Percentiles rank a stretch among this genome's conserved stretches.
phyloP scores from a whole-genome alignment of 192 early-diverging fungal species.

The Umbelopsis ramanniana region DNA sequence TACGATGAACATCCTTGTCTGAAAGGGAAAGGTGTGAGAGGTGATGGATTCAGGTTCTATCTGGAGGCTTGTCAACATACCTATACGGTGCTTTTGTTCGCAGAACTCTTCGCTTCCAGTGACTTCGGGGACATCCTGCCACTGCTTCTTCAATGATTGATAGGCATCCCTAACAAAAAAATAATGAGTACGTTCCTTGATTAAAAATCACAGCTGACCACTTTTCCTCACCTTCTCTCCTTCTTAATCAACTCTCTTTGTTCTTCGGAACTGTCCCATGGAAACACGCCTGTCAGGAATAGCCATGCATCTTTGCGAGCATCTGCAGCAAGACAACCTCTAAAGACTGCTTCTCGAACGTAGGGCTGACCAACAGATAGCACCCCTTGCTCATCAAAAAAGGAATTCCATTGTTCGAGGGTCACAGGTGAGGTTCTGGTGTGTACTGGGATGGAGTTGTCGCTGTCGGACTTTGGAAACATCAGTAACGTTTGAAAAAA shows the following conservation, averaged over 20 bases:
- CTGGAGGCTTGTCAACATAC: slow-evolving; percentile 21
- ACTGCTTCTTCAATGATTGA: slow-evolving; percentile 63
- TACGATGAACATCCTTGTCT: slow-evolving; percentile 97
- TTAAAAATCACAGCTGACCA: too few species aligned
- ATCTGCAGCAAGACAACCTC: slow-evolving; percentile 80
- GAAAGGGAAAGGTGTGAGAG: neutral
- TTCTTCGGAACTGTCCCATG: slow-evolving; percentile 78
- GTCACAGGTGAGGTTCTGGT: slow-evolving; percentile 57
- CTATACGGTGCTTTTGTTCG: slow-evolving; percentile 75
- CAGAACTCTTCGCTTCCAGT: slow-evolving; percentile 60
- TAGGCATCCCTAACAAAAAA: slow-evolving; percentile 59
- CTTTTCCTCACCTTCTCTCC: slow-evolving; percentile 47
- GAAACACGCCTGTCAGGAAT: slow-evolving; percentile 83
- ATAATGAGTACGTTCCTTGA: neutral
- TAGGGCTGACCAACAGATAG: slow-evolving; percentile 53
- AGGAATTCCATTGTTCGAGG: slow-evolving; percentile 71
- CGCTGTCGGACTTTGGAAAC: slow-evolving; percentile 45
- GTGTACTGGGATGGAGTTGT: slow-evolving; percentile 50
- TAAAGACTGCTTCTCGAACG: slow-evolving; percentile 65
- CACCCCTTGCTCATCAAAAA: slow-evolving; percentile 63
- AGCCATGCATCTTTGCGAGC: slow-evolving; percentile 88
- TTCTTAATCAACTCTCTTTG: slow-evolving; percentile 65
- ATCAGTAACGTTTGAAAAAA: neutral
- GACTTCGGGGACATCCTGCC: slow-evolving; percentile 64
- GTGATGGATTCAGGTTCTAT: neutral